Conservation (phyloP, 257 asterid genomes). For the Nicotiana attenuata region DNA sequence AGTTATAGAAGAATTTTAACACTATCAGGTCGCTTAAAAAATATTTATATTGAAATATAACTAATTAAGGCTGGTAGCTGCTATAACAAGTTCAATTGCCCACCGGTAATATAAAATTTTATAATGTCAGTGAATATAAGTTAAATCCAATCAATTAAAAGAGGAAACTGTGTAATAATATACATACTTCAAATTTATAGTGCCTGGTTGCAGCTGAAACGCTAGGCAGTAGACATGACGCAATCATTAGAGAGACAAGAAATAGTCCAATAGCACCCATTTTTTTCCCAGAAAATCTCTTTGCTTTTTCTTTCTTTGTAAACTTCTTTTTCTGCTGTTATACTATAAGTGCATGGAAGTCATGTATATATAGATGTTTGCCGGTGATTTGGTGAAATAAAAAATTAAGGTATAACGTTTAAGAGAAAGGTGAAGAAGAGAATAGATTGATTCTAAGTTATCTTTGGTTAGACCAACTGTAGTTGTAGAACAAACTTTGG, state of each 20-base stretch:
- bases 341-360: not conserved
- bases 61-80: not conserved
- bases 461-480: constrained; percentile 21
- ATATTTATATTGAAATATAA: too few relatives aligned
- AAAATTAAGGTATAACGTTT: not conserved
- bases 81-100: not conserved
- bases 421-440: not conserved
- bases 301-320: not conserved
- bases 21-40: too few relatives aligned
- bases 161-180: not conserved
- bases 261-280: constrained; percentile 24
- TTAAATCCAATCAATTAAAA: not conserved
- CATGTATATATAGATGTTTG: constrained; percentile 17
- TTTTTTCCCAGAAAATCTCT: not conserved
- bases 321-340: not conserved
- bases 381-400: constrained; percentile 15
- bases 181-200: constrained; percentile 36
- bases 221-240: constrained; percentile 16
- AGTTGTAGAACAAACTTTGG: constrained; percentile 6
- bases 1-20: too few relatives aligned
- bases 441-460: not conserved
- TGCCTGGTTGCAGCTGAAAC: constrained; percentile 23
- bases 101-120: not conserved
- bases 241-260: constrained; percentile 8
- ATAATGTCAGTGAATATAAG: too few relatives aligned